Evolutionary conservation across 1,284 basidiomycete species (phyloP), one percentile per base, ranked within the genome.

Genomic region (Puccinia coronata): DNA sequence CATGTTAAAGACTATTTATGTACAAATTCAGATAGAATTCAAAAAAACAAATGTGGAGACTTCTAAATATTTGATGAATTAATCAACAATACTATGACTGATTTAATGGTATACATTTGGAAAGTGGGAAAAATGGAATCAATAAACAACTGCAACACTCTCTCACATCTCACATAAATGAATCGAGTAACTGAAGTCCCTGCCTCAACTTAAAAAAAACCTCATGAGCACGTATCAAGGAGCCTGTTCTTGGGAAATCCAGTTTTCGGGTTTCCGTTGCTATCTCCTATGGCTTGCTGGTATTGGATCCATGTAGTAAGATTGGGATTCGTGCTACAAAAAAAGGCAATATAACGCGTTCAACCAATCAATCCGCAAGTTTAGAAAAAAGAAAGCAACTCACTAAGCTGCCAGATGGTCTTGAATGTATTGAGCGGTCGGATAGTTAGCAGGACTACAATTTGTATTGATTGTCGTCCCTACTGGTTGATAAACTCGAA

Each of bases 371-470:
- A 43, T 36, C 20, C 53, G n/a, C 36, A 34, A 59, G 51, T 41
- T 16, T 20, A 51, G 59, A 43, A 75, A 34, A 31, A 28, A 61
- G n/a, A 18, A 74, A 49, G 18, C 23, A 0, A 57, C 79, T 73
- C 31, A 81, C 79, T 81, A 81, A 51, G 79, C 79, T 25, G 39
- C 57, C 47, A 25, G 57, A 47, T 81, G 71, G 57, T 81, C 79
- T 51, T 65, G 55, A n/a, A 94, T 94, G 84, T 94, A 94, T 28
- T 88, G 88, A 70, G 88, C 86, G 0, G 95, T 96, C 0, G 94
- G 95, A 86, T 91, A 92, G 73, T 90, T 89, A 31, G 87, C 85
- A 0, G 94, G 94, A 84, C 95, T 92, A 85, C 95, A 96, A 1
- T 94, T 93, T 51, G 94, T 88, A 85, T 92, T 93, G 77, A 91